Base-by-base conservation (phyloP, 1,284 basidiomycete genomes). In the Apiotrichum gamsii region DNA sequence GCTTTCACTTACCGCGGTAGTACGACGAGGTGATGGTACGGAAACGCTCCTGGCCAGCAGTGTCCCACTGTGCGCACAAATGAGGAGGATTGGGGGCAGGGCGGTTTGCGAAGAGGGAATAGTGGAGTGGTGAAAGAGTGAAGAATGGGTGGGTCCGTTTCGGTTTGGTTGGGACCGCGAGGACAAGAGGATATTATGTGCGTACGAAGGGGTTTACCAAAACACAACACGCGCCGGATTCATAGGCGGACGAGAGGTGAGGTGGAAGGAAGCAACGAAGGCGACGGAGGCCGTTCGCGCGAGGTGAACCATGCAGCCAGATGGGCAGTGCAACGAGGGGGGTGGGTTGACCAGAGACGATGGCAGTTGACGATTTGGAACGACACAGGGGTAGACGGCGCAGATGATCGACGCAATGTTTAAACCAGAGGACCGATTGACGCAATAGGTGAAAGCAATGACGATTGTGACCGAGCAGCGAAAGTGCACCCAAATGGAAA, bases 21-120 rank as follows among this genome's bases (percentile, higher is more conserved):
- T 96, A 96, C 30, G 89, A 90, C 23, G 90, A 93, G 23, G 93
- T 95, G 73, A 96, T 96, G 25, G 93, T 96, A 60, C 91, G 83
- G 84, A 96, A 96, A 39, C 93, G 83, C 75, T 96, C 91, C 75
- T 96, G 91, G 82, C 87, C 88, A 69, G 91, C 93, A 58, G 91
- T 96, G 67, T 96, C 91, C 91, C 91, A 96, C 90, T 91, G 56
- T 56, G 34, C 25, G 39, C 55, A 57, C 54, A 52, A 39, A 29
- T 20, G 33, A 39, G 37, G 30, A 43, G 48, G 43, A 57, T 53
- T 39, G 44, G 29, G 25, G 31, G 39, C 44, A 51, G 50, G 51
- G 54, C 36, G 51, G 39, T 37, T 28, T 38, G 50, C 41, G 50
- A 40, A 23, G 40, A 23, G 18, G 49, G 45, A 50, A 48, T 43